Evolutionary conservation across 257 asterid genomes (phyloP).

Genomic region (Plectranthus barbatus): DNA sequence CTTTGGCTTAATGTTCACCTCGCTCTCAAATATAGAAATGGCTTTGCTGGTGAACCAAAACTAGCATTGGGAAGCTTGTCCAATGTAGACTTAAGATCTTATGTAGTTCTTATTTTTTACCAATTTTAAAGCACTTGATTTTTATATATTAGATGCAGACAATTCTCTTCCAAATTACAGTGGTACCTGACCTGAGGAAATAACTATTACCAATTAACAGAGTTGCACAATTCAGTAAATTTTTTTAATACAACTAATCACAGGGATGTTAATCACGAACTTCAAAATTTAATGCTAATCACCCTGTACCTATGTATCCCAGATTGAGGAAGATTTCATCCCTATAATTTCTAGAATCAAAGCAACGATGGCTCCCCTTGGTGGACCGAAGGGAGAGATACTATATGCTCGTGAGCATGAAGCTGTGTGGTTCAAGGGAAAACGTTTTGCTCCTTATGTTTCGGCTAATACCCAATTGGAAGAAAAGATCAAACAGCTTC

Average conservation of each 20-base stretch:
- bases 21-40: no score
- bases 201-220: background rate
- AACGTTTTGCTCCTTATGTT: slow-evolving; percentile 65
- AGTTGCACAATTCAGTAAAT: background rate
- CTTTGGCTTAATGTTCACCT: no score
- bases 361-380: slow-evolving; percentile 67
- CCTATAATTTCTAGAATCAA: slow-evolving; percentile 78
- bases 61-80: no score
- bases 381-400: slow-evolving; percentile 94
- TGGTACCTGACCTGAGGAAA: background rate
- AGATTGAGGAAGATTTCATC: slow-evolving; percentile 76
- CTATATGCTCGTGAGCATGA: slow-evolving; percentile 83
- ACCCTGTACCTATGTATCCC: slow-evolving; percentile 10
- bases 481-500: slow-evolving; percentile 77
- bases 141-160: background rate
- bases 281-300: background rate
- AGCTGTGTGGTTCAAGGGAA: slow-evolving; percentile 95
- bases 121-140: no score
- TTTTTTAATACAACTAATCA: background rate
- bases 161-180: background rate
- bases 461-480: slow-evolving; percentile 79
- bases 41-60: no score
- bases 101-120: background rate
- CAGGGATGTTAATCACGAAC: background rate
- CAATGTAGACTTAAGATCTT: background rate